A percentile compares a stretch with the other conserved stretches of the same genome.
Conservation (phyloP, 106 monocot species). For the Hemerocallis citrina region DNA sequence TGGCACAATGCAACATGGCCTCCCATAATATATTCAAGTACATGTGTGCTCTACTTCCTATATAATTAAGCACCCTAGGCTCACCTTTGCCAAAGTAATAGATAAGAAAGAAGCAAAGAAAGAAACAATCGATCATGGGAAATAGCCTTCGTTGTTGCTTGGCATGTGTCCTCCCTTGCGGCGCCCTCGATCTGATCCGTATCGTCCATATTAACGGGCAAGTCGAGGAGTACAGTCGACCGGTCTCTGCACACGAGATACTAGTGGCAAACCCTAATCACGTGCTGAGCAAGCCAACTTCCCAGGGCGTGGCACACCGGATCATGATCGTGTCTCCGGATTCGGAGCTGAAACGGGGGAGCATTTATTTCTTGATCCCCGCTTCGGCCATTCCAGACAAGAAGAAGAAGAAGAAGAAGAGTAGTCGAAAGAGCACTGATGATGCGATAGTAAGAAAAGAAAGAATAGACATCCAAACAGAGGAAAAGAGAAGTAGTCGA, state of each 20-base stretch:
- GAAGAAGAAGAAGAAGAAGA: slow-evolving; percentile 15
- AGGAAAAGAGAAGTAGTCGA: slow-evolving; percentile 1
- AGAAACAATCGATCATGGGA: slow-evolving; percentile 27
- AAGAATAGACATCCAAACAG: neutral
- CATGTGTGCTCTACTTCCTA: neutral
- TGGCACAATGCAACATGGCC: neutral
- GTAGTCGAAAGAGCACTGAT: neutral
- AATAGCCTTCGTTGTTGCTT: slow-evolving; percentile 49
- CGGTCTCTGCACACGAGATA: slow-evolving; percentile 34
- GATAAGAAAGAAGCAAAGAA: neutral
- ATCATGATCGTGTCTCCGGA: slow-evolving; percentile 28
- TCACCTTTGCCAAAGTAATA: neutral
- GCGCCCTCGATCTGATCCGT: slow-evolving; percentile 44
- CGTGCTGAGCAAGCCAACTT: slow-evolving; percentile 32
- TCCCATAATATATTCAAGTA: neutral
- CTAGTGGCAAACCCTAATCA: slow-evolving; percentile 37
- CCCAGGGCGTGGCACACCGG: slow-evolving; percentile 4
- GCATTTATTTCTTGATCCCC: slow-evolving; percentile 52
- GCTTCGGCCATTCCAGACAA: neutral
- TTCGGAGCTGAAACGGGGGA: slow-evolving; percentile 33
- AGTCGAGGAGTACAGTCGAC: slow-evolving; percentile 37
- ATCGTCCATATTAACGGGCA: slow-evolving; percentile 47
- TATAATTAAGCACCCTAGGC: neutral
- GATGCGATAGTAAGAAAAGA: no score
- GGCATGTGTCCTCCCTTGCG: slow-evolving; percentile 48